phyloP scores from a whole-genome alignment of 75 land plant species.

The Adiantum capillusveneris region DNA sequence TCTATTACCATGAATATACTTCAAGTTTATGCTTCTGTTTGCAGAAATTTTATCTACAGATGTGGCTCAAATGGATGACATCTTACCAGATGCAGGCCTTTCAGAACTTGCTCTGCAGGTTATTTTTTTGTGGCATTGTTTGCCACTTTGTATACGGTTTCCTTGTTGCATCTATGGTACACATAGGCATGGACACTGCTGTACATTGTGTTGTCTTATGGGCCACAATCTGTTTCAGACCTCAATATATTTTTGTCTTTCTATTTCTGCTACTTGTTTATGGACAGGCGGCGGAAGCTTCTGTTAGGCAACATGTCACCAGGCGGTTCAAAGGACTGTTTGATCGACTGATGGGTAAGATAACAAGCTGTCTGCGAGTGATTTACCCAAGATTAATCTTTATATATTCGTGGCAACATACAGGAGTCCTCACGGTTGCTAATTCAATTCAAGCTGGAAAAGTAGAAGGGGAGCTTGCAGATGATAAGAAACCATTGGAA shows the following conservation, averaged over 20 bases:
- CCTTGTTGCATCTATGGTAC: too few species aligned
- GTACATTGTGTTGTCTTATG: too few species aligned
- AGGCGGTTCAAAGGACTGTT: conserved; percentile 40
- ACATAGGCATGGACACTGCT: too few species aligned
- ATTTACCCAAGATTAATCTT: too few species aligned
- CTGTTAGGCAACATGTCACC: conserved; percentile 53
- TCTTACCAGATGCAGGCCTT: conserved; percentile 76
- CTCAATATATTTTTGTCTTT: too few species aligned
- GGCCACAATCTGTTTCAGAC: too few species aligned
- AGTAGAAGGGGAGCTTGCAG: conserved; percentile 15
- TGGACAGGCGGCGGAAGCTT: conserved; percentile 58
- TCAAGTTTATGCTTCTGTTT: too few species aligned
- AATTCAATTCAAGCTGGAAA: not conserved
- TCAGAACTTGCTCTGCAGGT: conserved; percentile 52
- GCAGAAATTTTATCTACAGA: conserved; percentile 67
- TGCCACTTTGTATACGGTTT: too few species aligned
- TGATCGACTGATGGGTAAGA: conserved; percentile 55
- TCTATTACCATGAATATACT: too few species aligned
- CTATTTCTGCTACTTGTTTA: not conserved
- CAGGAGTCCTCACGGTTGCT: not conserved
- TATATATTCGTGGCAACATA: not conserved
- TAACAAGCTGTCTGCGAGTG: too few species aligned
- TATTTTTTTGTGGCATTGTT: too few species aligned
- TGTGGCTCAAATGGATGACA: conserved; percentile 66
- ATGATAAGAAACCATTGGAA: conserved; percentile 39